Evolutionary conservation across 2,329 filamentous ascomycete species (phyloP).

Genomic region (Ophidiomyces ophidiicola): DNA sequence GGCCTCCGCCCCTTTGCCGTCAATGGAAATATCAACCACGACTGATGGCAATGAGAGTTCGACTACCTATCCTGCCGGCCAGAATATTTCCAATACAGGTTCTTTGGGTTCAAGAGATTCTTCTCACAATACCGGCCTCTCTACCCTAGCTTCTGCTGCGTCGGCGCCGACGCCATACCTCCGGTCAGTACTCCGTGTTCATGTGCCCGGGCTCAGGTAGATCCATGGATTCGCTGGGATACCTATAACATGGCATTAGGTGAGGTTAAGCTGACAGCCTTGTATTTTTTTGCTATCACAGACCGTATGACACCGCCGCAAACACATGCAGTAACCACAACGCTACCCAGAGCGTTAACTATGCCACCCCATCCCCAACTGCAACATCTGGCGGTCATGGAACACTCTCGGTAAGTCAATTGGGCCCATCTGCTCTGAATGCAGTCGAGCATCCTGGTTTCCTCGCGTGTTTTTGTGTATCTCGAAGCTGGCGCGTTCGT

Average conservation of each 20-base stretch:
- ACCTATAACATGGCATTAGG: background rate
- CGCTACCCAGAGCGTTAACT: slow-evolving; percentile 45
- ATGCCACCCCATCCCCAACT: slow-evolving; percentile 52
- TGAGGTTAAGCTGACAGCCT: slow-evolving; percentile 4
- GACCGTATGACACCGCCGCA: slow-evolving; percentile 12
- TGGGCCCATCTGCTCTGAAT: slow-evolving; percentile 1
- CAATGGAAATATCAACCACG: slow-evolving; percentile 41
- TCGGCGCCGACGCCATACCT: slow-evolving; percentile 40
- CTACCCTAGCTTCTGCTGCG: slow-evolving; percentile 48
- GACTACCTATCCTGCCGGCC: slow-evolving; percentile 24
- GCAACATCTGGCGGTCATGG: slow-evolving; percentile 53
- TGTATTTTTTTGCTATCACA: slow-evolving; percentile 16
- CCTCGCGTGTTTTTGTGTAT: slow-evolving; percentile 13
- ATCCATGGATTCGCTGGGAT: background rate
- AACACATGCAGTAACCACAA: slow-evolving; percentile 26
- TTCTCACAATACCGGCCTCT: slow-evolving; percentile 44
- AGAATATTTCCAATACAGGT: slow-evolving; percentile 19
- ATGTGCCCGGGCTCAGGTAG: slow-evolving; percentile 9
- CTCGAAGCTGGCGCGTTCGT: slow-evolving; percentile 13
- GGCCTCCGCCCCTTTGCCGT: slow-evolving; percentile 37
- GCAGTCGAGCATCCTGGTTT: slow-evolving; percentile 9
- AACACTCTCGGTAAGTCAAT: slow-evolving; percentile 33
- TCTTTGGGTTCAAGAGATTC: slow-evolving; percentile 19
- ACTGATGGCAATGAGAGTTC: slow-evolving; percentile 41
- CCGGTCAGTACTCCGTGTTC: slow-evolving; percentile 33